Conservation (phyloP, 306 rosid genomes). For the Senna tora region DNA sequence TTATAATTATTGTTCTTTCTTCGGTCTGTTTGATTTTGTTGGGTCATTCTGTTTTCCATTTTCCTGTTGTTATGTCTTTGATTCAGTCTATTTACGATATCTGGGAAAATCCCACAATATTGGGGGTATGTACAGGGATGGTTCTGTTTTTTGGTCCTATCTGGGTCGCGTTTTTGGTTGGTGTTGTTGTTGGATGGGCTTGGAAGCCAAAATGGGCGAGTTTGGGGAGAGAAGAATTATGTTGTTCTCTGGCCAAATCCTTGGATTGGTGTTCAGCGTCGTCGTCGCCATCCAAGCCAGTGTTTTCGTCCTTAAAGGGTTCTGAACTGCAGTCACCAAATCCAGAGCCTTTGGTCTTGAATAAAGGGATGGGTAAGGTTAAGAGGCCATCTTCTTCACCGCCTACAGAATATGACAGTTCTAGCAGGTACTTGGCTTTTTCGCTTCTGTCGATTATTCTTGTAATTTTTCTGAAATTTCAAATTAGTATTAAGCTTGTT, state of each 20-base stretch:
- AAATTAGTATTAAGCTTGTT: neutral
- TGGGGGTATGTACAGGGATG: conserved; percentile 39
- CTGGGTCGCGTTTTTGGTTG: conserved; percentile 47
- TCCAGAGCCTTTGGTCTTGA: conserved; percentile 3
- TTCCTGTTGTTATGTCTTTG: conserved; percentile 28
- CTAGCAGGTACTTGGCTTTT: conserved; percentile 37
- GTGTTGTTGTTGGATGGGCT: conserved; percentile 53
- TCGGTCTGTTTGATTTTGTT: neutral
- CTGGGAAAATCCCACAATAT: conserved; percentile 40
- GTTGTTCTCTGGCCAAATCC: conserved; percentile 40
- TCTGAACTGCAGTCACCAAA: conserved; percentile 14
- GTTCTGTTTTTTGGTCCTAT: conserved; percentile 42
- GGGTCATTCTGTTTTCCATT: neutral
- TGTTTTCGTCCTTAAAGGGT: neutral
- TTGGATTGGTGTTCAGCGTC: conserved; percentile 36
- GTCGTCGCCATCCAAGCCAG: neutral
- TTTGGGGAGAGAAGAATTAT: conserved; percentile 43
- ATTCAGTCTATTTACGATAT: conserved; percentile 38
- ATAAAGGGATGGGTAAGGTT: conserved; percentile 26
- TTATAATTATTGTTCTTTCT: neutral
- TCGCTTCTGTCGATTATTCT: neutral
- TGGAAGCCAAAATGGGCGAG: conserved; percentile 64
- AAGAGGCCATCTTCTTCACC: conserved; percentile 14
- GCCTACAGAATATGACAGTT: conserved; percentile 32
- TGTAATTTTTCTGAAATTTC: neutral